Evolutionary conservation across 2,329 filamentous ascomycete genomes (phyloP), one percentile per base, ranked within the genome.

Genomic region (Aspergillus ustus): DNA sequence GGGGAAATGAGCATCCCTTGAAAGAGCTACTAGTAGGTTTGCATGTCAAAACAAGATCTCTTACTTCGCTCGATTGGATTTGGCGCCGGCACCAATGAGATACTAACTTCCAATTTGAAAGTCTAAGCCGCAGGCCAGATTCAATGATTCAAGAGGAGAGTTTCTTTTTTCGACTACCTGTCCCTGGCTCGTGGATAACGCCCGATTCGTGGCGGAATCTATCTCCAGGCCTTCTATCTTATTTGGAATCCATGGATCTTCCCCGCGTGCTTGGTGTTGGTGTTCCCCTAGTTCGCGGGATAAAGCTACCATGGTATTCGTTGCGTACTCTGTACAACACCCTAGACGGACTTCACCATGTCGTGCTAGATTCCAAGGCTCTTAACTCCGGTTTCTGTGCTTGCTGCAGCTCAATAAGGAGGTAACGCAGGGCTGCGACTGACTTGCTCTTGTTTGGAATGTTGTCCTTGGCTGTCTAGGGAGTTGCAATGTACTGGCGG

Each of bases 251-350:
- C 22, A 52, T 19, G 22, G 37, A 37, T 31, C 43, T 59, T 46
- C 43, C 57, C 57, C 57, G 37, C 49, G 40, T 52, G 46, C 56
- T 44, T 22, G 34, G 9, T 58, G 11, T 45, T 43, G 46, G 20
- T 43, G 52, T 49, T 45, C 37, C 46, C 55, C 22, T 51, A 34
- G 22, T 22, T 58, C 56, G 48, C 46, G 37, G 50, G 22, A 19
- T 22, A 22, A 28, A 13, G 44, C 50, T 52, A 45, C 34, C 9
- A 31, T 29, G 50, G 34, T 31, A 50, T 57, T 29, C 19, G 19
- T 43, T 37, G 22, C 28, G 40, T 49, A 20, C 29, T 40, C 54
- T 57, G 61, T 60, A 45, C 50, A 34, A 63, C 61, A 50, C 9
- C 34, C n/a, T 46, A 43, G 44, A 50, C 40, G 57, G 50, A 52